Conservation (phyloP, 495 filamentous ascomycete species). For the Cercophora sp. region DNA sequence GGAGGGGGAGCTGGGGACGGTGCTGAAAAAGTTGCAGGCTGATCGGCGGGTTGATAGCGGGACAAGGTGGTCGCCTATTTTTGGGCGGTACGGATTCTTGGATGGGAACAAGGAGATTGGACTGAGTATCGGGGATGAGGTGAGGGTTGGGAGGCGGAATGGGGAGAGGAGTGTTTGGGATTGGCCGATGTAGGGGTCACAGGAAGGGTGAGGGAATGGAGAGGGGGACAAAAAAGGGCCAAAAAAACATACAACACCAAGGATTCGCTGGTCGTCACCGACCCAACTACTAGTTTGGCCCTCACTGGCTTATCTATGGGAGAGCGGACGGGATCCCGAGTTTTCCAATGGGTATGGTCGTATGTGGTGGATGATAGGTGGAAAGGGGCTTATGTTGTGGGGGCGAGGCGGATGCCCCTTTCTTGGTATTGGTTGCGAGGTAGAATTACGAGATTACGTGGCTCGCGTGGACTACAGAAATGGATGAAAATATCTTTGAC, state of each 20-base stretch:
- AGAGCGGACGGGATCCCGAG: constrained; percentile 51
- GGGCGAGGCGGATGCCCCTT: too few relatives aligned
- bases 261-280: neutral
- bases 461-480: too few relatives aligned
- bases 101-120: constrained; percentile 19
- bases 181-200: constrained; percentile 29
- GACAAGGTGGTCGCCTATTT: constrained; percentile 71
- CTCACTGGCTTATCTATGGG: constrained; percentile 32
- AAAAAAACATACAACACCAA: neutral
- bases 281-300: neutral
- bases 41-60: constrained; percentile 76
- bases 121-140: constrained; percentile 68
- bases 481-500: too few relatives aligned
- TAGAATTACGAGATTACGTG: too few relatives aligned
- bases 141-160: constrained; percentile 55
- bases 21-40: constrained; percentile 73
- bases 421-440: too few relatives aligned
- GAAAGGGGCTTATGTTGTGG: too few relatives aligned
- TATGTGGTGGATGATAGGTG: constrained; percentile 22
- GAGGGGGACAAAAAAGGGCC: too few relatives aligned
- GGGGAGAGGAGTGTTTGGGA: constrained; percentile 55
- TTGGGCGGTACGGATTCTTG: constrained; percentile 74
- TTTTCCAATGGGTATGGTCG: constrained; percentile 41
- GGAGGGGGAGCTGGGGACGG: constrained; percentile 56
- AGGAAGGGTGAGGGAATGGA: too few relatives aligned